Conservation (phyloP, 345 rosid genomes). For the Populus tremula region DNA sequence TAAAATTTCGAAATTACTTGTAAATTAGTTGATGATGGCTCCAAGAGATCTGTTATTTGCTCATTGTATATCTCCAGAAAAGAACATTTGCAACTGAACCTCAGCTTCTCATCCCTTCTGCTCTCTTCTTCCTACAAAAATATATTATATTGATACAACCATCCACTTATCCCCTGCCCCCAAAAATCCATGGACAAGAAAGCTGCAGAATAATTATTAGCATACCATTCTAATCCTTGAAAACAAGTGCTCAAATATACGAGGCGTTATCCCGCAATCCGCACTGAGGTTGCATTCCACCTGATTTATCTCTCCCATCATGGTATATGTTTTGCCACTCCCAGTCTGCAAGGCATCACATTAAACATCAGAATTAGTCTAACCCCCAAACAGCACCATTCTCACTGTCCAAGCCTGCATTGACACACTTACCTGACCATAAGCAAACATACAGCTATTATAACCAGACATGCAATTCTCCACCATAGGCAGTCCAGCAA, state of each 20-base stretch:
- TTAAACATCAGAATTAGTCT: not conserved
- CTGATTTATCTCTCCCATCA: conserved; percentile 81
- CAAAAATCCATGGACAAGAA: not conserved
- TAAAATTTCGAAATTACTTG: conserved; percentile 50
- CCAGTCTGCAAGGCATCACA: conserved; percentile 68
- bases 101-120: conserved; percentile 69
- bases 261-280: conserved; percentile 86
- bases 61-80: conserved; percentile 93
- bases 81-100: conserved; percentile 84
- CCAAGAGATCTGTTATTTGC: conserved; percentile 88
- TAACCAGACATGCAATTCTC: conserved; percentile 95
- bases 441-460: conserved; percentile 92
- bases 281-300: conserved; percentile 48
- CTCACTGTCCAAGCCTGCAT: not conserved
- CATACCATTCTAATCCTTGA: conserved; percentile 65
- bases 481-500: conserved; percentile 90
- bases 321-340: conserved; percentile 94
- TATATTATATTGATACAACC: conserved; percentile 3
- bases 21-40: conserved; percentile 79
- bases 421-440: conserved; percentile 68
- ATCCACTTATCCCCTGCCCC: not conserved
- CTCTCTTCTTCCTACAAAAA: conserved; percentile 70
- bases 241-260: conserved; percentile 76
- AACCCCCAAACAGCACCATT: not conserved
- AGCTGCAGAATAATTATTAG: not conserved